These are phyloP conservation scores for Hordeum marinum DNA, from an alignment of 176 grass and related monocot genomes.

Conservation along the genomic window DNA sequence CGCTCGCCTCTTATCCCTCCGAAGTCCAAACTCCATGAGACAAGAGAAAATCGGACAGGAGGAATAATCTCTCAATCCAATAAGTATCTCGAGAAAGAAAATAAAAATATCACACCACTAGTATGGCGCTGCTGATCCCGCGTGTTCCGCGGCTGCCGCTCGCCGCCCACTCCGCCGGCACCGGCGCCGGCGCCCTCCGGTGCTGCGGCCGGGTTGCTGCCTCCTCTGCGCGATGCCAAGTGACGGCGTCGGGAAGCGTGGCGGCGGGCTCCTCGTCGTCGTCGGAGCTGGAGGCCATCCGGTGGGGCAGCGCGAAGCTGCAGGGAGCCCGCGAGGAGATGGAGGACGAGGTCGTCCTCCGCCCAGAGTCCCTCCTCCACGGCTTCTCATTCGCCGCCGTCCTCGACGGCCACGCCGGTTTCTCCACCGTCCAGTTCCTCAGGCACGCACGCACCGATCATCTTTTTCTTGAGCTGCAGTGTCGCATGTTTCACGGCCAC, in stretches of 20 bases:
- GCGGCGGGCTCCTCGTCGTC: conserved; percentile 35
- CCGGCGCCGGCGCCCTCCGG: background rate
- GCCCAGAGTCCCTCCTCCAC: conserved; percentile 42
- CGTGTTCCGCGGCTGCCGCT: conserved; percentile 55
- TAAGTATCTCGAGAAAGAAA: background rate
- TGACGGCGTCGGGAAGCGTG: conserved; percentile 39
- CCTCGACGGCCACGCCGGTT: conserved; percentile 88
- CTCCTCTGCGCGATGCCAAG: conserved; percentile 31
- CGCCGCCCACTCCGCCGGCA: conserved; percentile 23
- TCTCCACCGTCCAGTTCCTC: conserved; percentile 80
- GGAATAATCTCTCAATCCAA: background rate
- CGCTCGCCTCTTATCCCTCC: conserved; percentile 35
- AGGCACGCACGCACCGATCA: conserved; percentile 28
- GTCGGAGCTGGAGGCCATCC: conserved; percentile 47
- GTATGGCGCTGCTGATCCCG: conserved; percentile 80
- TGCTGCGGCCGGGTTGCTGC: conserved; percentile 7
- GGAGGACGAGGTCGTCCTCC: conserved; percentile 86
- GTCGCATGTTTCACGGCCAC: background rate
- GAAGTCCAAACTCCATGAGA: background rate
- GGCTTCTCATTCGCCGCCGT: conserved; percentile 96
- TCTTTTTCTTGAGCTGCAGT: background rate
- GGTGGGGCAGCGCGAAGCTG: conserved; percentile 84
- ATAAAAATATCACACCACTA: background rate
- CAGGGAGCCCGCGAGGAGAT: conserved; percentile 87
- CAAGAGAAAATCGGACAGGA: background rate